phyloP scores from a whole-genome alignment of 768 basidiomycete species.

The Lactarius trivialis region DNA sequence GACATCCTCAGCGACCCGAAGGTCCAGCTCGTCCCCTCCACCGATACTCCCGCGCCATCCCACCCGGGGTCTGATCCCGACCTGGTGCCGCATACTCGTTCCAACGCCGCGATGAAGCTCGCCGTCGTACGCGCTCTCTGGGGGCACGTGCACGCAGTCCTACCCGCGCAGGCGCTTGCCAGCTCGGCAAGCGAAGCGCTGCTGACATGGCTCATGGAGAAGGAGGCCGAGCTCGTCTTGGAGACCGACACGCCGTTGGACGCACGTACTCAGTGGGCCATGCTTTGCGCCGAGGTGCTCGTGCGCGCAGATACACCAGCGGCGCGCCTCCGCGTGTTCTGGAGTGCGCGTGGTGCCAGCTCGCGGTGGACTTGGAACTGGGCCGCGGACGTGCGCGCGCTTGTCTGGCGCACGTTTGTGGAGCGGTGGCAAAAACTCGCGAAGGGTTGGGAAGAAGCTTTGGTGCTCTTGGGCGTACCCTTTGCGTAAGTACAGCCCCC shows the following conservation, averaged over 20 bases:
- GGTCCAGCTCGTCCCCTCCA: conserved; percentile 17
- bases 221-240: conserved; percentile 40
- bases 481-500: conserved; percentile 44
- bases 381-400: conserved; percentile 39
- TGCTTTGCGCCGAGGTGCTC: conserved; percentile 50
- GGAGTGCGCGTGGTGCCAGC: conserved; percentile 26
- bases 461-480: conserved; percentile 51
- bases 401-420: conserved; percentile 53
- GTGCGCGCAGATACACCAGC: conserved; percentile 41
- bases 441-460: conserved; percentile 46
- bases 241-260: conserved; percentile 39
- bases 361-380: conserved; percentile 29
- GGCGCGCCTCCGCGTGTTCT: conserved; percentile 38
- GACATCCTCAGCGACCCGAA: conserved; percentile 19
- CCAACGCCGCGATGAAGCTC: conserved; percentile 50
- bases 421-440: conserved; percentile 47
- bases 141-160: conserved; percentile 37
- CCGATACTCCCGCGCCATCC: background rate
- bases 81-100: conserved; percentile 25
- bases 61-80: background rate
- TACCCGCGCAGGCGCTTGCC: conserved; percentile 39
- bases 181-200: conserved; percentile 40
- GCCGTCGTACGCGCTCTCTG: conserved; percentile 53
- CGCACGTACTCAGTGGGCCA: conserved; percentile 52
- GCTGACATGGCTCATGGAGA: conserved; percentile 42